A percentile compares a stretch with the other conserved stretches of the same genome.
Evolutionary conservation across 2,329 filamentous ascomycete genomes (phyloP).

Genomic region (Aspergillus hortae): DNA sequence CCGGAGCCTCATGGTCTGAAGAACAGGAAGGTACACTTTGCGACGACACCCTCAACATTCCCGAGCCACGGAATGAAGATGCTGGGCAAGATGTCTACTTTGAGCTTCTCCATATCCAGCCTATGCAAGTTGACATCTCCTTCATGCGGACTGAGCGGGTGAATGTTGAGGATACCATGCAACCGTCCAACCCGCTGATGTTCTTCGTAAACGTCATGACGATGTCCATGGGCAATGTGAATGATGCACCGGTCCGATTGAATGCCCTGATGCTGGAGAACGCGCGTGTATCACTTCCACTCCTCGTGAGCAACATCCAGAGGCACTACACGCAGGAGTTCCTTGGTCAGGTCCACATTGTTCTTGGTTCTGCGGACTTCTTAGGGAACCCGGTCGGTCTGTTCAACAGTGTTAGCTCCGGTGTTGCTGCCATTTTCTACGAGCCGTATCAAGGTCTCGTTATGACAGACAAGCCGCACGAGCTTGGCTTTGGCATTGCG

Average conservation of each 20-base stretch:
- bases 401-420: constrained; percentile 97
- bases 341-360: constrained; percentile 93
- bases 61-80: constrained; percentile 81
- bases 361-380: constrained; percentile 95
- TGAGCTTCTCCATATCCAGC: constrained; percentile 92
- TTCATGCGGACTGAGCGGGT: constrained; percentile 96
- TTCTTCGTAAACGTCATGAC: constrained; percentile 98
- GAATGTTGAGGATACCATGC: constrained; percentile 92
- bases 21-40: constrained; percentile 81
- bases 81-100: constrained; percentile 95
- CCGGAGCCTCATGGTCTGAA: constrained; percentile 82
- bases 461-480: constrained; percentile 91
- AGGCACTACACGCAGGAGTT: constrained; percentile 97
- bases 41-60: constrained; percentile 85
- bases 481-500: constrained; percentile 90
- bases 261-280: constrained; percentile 96
- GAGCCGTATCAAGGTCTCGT: constrained; percentile 98
- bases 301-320: constrained; percentile 79
- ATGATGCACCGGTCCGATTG: constrained; percentile 90
- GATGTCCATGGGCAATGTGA: constrained; percentile 99
- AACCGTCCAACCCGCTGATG: constrained; percentile 90
- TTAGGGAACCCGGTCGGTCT: constrained; percentile 94
- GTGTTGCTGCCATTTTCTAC: constrained; percentile 97
- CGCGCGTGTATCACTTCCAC: constrained; percentile 79
- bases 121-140: constrained; percentile 95